Conservation (phyloP, 2,329 filamentous ascomycete species). For the Ilyonectria mors-panacis region DNA sequence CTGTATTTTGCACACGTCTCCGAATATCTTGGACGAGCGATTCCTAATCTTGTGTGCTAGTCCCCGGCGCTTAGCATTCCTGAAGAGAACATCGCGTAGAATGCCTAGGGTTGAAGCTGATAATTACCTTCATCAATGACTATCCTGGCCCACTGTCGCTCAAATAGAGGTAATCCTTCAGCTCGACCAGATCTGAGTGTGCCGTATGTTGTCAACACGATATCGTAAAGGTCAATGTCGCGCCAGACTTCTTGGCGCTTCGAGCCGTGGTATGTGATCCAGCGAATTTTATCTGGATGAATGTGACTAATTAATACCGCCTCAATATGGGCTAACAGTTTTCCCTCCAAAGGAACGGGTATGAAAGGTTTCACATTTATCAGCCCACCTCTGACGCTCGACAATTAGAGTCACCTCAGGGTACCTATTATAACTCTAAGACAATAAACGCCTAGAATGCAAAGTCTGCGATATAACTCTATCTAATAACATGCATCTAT, state of each 20-base stretch:
- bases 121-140: constrained; percentile 14
- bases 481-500: too few species aligned
- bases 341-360: neutral
- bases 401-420: too few species aligned
- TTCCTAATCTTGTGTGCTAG: constrained; percentile 12
- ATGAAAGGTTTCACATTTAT: too few species aligned
- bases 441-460: too few species aligned
- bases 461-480: too few species aligned
- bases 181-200: constrained; percentile 12
- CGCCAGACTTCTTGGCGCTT: neutral
- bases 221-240: constrained; percentile 6
- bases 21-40: neutral
- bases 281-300: neutral
- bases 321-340: neutral
- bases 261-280: constrained; percentile 8
- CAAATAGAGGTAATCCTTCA: neutral
- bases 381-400: too few species aligned
- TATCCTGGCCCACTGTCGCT: constrained; percentile 7
- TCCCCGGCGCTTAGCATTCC: neutral
- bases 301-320: neutral
- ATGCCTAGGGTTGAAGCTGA: neutral
- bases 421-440: too few species aligned
- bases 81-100: neutral
- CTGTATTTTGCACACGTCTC: neutral
- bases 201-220: constrained; percentile 24